phyloP scores from a whole-genome alignment of 2,329 filamentous ascomycete genomes.

The Chrysosporium keratinophilum region DNA sequence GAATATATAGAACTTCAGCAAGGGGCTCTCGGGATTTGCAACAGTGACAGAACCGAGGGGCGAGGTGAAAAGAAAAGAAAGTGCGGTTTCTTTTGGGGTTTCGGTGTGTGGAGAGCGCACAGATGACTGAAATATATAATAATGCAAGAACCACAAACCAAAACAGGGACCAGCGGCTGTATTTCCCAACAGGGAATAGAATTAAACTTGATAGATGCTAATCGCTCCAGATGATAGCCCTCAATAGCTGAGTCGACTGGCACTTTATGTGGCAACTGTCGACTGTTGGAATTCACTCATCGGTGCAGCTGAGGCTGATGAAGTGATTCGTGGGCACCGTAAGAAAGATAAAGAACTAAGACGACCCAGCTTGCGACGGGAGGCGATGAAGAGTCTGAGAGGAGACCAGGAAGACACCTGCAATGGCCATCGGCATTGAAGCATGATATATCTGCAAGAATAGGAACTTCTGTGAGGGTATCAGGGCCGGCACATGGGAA shows the following conservation, averaged over 20 bases:
- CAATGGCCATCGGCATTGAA: slow-evolving; percentile 7
- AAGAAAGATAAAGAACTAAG: slow-evolving; percentile 1
- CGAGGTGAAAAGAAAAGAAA: background rate
- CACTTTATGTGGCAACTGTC: background rate
- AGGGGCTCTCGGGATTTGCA: slow-evolving; percentile 9
- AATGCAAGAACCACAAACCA: background rate
- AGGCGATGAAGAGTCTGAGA: slow-evolving; percentile 4
- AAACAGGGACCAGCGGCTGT: background rate
- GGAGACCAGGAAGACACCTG: background rate
- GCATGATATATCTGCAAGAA: slow-evolving; percentile 11
- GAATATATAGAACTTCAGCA: slow-evolving; percentile 2
- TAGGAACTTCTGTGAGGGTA: slow-evolving; percentile 8
- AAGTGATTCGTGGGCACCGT: background rate
- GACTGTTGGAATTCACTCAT: background rate
- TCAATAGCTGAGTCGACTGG: too few species aligned
- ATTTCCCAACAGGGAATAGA: background rate
- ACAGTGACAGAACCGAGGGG: slow-evolving; percentile 8
- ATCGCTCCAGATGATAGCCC: background rate
- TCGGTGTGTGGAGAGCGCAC: background rate
- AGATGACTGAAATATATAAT: background rate
- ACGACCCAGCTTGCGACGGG: background rate
- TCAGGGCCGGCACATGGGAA: slow-evolving; percentile 8
- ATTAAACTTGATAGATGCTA: background rate
- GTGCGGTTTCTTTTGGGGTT: background rate
- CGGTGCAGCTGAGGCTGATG: background rate